Percentiles rank a stretch among this genome's conserved stretches.
phyloP scores from a whole-genome alignment of 805 yeast genomes.

The Yarrowia sp. region DNA sequence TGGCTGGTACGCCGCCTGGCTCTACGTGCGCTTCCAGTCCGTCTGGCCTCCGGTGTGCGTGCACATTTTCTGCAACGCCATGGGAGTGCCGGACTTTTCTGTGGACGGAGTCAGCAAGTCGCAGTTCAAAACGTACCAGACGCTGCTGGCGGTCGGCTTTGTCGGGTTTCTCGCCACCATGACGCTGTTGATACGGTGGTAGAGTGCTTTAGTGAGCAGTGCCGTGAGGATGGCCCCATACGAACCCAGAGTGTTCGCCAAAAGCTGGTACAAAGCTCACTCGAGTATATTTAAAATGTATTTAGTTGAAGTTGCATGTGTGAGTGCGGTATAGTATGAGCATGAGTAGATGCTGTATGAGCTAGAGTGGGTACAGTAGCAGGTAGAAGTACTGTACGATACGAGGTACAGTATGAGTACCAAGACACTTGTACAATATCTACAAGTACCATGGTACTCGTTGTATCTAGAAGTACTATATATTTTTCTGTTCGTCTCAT shows the following conservation, averaged over 20 bases:
- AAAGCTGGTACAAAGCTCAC: not conserved
- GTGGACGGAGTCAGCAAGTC: conserved; percentile 29
- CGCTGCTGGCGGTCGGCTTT: conserved; percentile 45
- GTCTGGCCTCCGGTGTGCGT: conserved; percentile 56
- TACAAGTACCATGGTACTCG: too few relatives aligned
- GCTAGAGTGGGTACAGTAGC: too few relatives aligned
- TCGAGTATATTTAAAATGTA: conserved; percentile 6
- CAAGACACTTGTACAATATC: too few relatives aligned
- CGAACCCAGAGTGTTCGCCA: conserved; percentile 1
- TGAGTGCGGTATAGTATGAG: too few relatives aligned
- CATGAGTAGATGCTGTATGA: too few relatives aligned
- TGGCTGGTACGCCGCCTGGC: conserved; percentile 61
- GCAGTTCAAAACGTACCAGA: conserved; percentile 29
- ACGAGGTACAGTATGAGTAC: too few relatives aligned
- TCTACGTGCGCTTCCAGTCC: conserved; percentile 51
- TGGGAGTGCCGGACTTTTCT: conserved; percentile 57
- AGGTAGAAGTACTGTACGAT: too few relatives aligned
- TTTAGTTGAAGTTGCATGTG: not conserved
- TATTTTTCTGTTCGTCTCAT: too few relatives aligned
- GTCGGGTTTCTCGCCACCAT: conserved; percentile 37
- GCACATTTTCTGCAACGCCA: conserved; percentile 65
- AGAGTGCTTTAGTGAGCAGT: too few relatives aligned
- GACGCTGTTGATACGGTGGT: not conserved
- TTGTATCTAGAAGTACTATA: too few relatives aligned
- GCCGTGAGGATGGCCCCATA: too few relatives aligned